Percentiles rank a stretch among this genome's conserved stretches.
These are phyloP conservation scores for Rhizopus sp. DNA, from an alignment of 371 early-diverging fungal species.

Conservation along the genomic window DNA sequence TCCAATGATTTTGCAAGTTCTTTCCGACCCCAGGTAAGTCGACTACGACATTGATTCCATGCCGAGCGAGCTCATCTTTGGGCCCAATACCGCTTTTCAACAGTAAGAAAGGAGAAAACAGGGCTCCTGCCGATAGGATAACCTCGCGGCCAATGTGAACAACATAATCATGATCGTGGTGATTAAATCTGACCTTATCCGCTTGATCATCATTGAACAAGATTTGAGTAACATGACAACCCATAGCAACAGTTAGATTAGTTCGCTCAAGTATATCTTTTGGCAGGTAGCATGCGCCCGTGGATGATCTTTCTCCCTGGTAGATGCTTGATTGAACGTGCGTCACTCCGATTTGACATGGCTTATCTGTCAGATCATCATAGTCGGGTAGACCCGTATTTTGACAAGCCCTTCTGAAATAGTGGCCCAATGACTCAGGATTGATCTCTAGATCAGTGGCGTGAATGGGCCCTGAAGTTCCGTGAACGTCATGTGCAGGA, in stretches of 20 bases:
- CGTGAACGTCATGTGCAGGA: conserved; percentile 12
- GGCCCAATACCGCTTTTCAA: conserved; percentile 32
- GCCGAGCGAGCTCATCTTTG: conserved; percentile 17
- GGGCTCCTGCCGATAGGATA: conserved; percentile 44
- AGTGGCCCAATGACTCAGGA: conserved; percentile 3
- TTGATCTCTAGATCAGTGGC: conserved; percentile 7
- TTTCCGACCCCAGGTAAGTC: conserved; percentile 43
- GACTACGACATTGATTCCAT: conserved; percentile 19
- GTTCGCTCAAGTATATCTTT: conserved; percentile 4
- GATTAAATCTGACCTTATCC: conserved; percentile 16
- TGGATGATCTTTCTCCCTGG: conserved; percentile 19
- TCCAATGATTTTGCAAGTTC: conserved; percentile 44
- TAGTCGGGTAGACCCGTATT: conserved; percentile 19
- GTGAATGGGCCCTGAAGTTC: conserved; percentile 25
- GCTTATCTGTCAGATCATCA: conserved; percentile 22
- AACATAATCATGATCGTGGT: neutral
- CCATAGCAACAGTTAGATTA: conserved; percentile 25
- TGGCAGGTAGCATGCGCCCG: conserved; percentile 19
- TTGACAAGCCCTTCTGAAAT: conserved; percentile 25
- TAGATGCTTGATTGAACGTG: conserved; percentile 22
- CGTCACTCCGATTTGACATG: conserved; percentile 25
- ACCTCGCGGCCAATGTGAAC: conserved; percentile 31
- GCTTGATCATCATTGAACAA: conserved; percentile 12
- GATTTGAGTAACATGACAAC: conserved; percentile 20
- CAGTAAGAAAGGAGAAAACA: conserved; percentile 32